Base-by-base conservation (phyloP, 192 early-diverging fungal species). In the Podila epigama region DNA sequence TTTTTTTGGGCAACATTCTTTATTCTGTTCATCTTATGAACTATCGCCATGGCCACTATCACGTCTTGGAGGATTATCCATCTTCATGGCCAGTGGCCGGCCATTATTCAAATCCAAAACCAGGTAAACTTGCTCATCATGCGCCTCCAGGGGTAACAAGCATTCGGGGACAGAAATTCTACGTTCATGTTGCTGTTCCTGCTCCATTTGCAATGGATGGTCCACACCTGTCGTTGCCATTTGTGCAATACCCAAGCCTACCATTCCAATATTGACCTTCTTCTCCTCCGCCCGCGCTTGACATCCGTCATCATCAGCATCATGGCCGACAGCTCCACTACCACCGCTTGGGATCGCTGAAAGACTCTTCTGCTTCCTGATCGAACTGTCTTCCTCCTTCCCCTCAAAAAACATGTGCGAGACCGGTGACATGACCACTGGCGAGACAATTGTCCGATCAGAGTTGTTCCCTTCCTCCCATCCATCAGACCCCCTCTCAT, bases 141-240 rank as follows among this genome's bases (percentile, higher is more conserved):
- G 59, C 29, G 57, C 33, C 1, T 64, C 64, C 2, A 65, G 71
- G 0, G 71, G 71, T 20, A 75, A 41, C 51, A 75, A 37, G 60
- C 66, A 75, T 4, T 75, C 71, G 10, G 71, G 71, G 36, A 75
- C 67, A 25, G 71, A 75, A 4, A 75, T 67, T 65, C 58, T 66
- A 25, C 71, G 58, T 35, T 75, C 71, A 34, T 67, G 71, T 18
- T 58, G 63, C 11, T 33, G 40, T 8, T 28, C 51, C 52, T 22
- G 33, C 5, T 37, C n/a, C n/a, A n/a, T 25, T 25, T 39, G 6
- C 25, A 58, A 31, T 18, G 51, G 22, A 51, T 50, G 4, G 36
- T 31, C 12, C 37, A 12, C 8, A 35, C 40, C 4, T 66, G 11
- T 11, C 39, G 35, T 1, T 56, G 44, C n/a, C 44, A 48, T 48